A percentile compares a stretch with the other conserved stretches of the same genome.
Evolutionary conservation across 331 rosid species (phyloP).

Genomic region (Acacia concinna): DNA sequence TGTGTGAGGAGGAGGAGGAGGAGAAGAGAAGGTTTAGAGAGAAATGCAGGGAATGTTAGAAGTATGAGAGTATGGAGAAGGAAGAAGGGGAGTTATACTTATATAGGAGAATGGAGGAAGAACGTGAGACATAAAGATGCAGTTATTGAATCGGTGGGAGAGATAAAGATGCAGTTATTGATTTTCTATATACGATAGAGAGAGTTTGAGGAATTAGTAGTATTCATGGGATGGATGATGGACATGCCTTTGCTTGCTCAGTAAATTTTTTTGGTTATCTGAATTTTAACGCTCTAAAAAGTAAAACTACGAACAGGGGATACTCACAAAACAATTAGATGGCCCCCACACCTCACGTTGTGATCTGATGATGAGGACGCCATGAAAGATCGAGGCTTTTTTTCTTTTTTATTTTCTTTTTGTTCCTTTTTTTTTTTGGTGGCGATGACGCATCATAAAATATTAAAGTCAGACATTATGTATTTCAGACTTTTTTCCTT

Average conservation of each 20-base stretch:
- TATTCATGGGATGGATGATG: not conserved
- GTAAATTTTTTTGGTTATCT: not conserved
- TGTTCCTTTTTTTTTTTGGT: not conserved
- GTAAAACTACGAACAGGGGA: not conserved
- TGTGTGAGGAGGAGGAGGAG: not conserved
- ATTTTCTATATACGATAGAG: not conserved
- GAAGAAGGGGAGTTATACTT: conserved; percentile 39
- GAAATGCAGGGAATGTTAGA: conserved; percentile 22
- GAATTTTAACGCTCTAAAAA: not conserved
- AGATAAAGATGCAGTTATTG: not conserved
- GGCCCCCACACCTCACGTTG: not conserved
- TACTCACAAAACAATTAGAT: not conserved
- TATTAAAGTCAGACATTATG: not conserved
- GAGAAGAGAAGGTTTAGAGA: not conserved
- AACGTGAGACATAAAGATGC: not conserved
- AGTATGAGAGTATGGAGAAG: conserved; percentile 6
- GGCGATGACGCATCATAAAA: not conserved
- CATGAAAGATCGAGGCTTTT: not conserved
- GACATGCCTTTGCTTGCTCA: not conserved
- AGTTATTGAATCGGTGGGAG: not conserved
- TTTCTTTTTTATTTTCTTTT: not conserved
- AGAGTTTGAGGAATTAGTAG: not conserved
- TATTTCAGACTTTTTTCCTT: not conserved
- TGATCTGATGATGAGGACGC: not conserved
- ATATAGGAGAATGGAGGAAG: conserved; percentile 26